Evolutionary conservation across 1,284 basidiomycete genomes (phyloP).

Genomic region (Agroathelia rolfsii): DNA sequence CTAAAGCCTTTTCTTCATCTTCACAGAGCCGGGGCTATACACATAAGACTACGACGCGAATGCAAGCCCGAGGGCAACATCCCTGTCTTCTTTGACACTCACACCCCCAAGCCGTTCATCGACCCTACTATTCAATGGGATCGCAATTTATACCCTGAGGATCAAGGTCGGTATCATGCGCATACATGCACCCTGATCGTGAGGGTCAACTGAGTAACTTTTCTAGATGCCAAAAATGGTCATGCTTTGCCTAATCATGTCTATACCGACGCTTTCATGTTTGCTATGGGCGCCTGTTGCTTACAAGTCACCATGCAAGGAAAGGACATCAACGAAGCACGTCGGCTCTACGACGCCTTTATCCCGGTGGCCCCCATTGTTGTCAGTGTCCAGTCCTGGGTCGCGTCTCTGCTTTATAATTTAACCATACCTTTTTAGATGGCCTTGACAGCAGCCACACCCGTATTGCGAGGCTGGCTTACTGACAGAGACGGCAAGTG

Average conservation of each 20-base stretch:
- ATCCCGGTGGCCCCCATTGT: conserved; percentile 93
- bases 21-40: conserved; percentile 84
- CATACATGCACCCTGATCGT: conserved; percentile 6
- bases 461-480: conserved; percentile 89
- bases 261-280: conserved; percentile 99
- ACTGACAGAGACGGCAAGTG: conserved; percentile 97
- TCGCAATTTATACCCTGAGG: conserved; percentile 71
- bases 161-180: conserved; percentile 43
- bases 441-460: conserved; percentile 89
- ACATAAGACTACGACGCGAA: conserved; percentile 84
- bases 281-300: conserved; percentile 99
- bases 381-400: conserved; percentile 35
- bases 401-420: conserved; percentile 7
- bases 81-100: conserved; percentile 84
- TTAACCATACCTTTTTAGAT: conserved; percentile 39
- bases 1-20: conserved; percentile 5
- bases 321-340: conserved; percentile 86
- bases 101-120: conserved; percentile 83
- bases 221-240: conserved; percentile 74
- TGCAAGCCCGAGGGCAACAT: conserved; percentile 95
- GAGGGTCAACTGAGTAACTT: conserved; percentile 7
- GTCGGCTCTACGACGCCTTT: conserved; percentile 89
- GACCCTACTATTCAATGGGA: conserved; percentile 87
- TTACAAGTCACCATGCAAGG: conserved; percentile 97
- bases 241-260: conserved; percentile 87